A percentile compares a stretch with the other conserved stretches of the same genome.
These are phyloP conservation scores for Pichia sp. DNA, from an alignment of 1,139 yeast species.

Conservation along the genomic window DNA sequence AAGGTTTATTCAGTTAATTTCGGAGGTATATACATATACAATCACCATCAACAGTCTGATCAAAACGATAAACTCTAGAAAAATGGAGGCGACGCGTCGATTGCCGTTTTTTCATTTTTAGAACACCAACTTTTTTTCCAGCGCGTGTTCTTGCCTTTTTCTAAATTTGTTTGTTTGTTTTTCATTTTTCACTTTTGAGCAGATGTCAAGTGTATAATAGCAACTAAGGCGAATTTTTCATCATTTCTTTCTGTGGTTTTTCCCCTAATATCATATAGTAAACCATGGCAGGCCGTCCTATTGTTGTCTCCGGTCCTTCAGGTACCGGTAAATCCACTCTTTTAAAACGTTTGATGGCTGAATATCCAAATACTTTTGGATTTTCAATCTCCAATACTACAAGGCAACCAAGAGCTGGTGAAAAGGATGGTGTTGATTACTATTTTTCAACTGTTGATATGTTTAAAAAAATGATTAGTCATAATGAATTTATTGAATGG, in stretches of 20 bases:
- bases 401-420: constrained; percentile 87
- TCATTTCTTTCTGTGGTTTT: background rate
- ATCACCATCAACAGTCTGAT: background rate
- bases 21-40: no score
- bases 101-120: background rate
- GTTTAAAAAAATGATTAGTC: constrained; percentile 68
- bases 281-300: constrained; percentile 55
- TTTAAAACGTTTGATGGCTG: constrained; percentile 81
- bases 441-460: constrained; percentile 74
- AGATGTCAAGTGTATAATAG: no score
- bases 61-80: background rate
- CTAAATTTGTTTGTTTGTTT: background rate
- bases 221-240: no score
- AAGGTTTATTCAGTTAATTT: background rate
- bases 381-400: constrained; percentile 95
- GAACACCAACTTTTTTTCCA: no score
- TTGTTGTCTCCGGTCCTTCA: constrained; percentile 94
- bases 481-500: constrained; percentile 85
- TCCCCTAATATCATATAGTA: background rate
- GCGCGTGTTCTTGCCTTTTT: no score
- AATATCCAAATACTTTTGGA: constrained; percentile 83
- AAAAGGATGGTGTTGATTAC: constrained; percentile 82
- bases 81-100: background rate
- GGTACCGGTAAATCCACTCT: constrained; percentile 96
- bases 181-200: background rate